Base-by-base conservation (phyloP, 2,329 filamentous ascomycete species). In the Talaromyces islandicus region DNA sequence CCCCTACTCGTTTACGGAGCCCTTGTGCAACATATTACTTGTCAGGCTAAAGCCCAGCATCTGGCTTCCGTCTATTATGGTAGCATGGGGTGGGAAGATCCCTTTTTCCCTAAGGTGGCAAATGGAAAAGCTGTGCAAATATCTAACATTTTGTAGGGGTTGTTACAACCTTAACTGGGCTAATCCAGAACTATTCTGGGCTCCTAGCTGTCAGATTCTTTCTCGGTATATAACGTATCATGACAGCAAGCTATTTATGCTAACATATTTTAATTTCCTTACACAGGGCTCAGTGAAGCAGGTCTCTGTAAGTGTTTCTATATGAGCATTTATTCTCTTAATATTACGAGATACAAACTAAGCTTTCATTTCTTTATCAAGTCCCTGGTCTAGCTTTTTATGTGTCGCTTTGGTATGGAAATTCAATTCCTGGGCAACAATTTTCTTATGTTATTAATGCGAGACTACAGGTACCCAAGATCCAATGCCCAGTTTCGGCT, bases 181-280 rank as follows among this genome's bases (percentile, higher is more conserved):
- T 82, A 2, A 77, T 77, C 1, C 72, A 80, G 54, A 77, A 76
- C 59, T 77, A 79, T 56, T 66, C 71, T 3, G 80, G 80, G 0
- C 74, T 83, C 35, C 71, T 82, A 30, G 72, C 72, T 2, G 72
- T 77, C 7, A 75, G 80, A 4, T 74, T 82, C 58, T 81, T 83
- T 66, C 74, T 73, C 43, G 79, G 76, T 46, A 46, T 12, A 19
- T 7, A 3, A 46, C 43, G 11, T 24, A 21, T 46, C 43, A 24
- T 46, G 19, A 46, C 43, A 46, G 17, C 43, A 24, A 46, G 19
- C 11, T 19, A 46, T 24, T 46, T 11, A 46, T 11, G 32, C 12
- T 46, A n/a, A 24, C 17, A 11, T 3, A 9, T 21, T 24, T 11
- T 46, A 21, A 21, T 46, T 21, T 24, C 9, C 24, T 11, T 46